Conservation (phyloP, 768 basidiomycete genomes). For the Suillus hirtellus region DNA sequence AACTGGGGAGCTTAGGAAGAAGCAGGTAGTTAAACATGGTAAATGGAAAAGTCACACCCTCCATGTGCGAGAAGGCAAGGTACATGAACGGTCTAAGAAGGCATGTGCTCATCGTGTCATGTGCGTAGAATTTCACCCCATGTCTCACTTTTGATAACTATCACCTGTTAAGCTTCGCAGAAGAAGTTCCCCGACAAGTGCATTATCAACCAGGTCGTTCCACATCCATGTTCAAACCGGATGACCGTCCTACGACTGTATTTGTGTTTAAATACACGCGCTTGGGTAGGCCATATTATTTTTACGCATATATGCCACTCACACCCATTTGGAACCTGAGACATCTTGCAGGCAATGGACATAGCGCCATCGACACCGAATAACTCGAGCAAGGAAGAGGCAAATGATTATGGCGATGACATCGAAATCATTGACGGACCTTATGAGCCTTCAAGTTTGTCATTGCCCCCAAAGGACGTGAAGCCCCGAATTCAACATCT, state of each 20-base stretch:
- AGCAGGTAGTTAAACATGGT: fast-evolving
- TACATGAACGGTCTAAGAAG: slow-evolving; percentile 26
- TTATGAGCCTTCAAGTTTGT: background rate
- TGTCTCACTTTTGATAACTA: background rate
- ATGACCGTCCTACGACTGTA: slow-evolving; percentile 10
- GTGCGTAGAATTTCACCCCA: slow-evolving; percentile 10
- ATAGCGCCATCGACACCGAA: slow-evolving; percentile 14
- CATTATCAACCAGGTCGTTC: background rate
- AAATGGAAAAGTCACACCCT: too few relatives aligned
- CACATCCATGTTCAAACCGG: background rate
- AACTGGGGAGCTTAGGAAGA: slow-evolving; percentile 5
- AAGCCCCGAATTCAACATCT: background rate
- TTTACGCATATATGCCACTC: background rate
- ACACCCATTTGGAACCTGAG: slow-evolving; percentile 11
- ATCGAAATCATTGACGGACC: background rate
- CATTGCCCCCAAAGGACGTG: background rate
- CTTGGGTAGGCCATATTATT: slow-evolving; percentile 14
- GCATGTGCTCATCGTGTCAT: slow-evolving; percentile 20
- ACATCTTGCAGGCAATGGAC: slow-evolving; percentile 20
- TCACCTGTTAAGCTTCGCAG: slow-evolving; percentile 16
- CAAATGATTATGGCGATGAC: background rate
- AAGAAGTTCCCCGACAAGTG: background rate
- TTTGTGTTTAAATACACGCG: slow-evolving; percentile 25
- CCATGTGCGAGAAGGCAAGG: slow-evolving; percentile 5
- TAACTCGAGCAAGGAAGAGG: slow-evolving; percentile 7